phyloP scores from a whole-genome alignment of 352 stramenopile genomes.

The Pythium coloratum region DNA sequence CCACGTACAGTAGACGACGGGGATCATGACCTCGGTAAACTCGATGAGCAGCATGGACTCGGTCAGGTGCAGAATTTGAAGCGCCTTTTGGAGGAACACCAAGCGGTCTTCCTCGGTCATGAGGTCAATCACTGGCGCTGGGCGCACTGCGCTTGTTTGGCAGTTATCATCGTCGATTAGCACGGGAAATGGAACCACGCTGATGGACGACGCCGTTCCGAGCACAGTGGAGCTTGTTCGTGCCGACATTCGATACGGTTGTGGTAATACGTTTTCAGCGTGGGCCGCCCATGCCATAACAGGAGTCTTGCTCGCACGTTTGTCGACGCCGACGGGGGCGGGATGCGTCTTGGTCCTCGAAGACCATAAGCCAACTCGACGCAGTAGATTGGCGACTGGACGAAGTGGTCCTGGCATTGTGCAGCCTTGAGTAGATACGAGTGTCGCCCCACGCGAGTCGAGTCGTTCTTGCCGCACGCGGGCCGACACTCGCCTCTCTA shows the following conservation, averaged over 20 bases:
- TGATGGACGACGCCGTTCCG: not conserved
- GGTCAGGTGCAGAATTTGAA: conserved; percentile 13
- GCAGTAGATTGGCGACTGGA: no score
- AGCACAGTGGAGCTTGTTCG: no score
- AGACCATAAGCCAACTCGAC: no score
- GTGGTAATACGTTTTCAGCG: no score
- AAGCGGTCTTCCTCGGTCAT: not conserved
- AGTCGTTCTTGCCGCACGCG: not conserved
- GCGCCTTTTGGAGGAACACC: not conserved
- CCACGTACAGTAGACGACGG: conserved; percentile 12
- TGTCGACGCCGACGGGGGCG: no score
- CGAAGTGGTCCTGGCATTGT: no score
- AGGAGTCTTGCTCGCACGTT: no score
- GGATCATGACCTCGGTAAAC: conserved; percentile 25
- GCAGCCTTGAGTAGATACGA: no score
- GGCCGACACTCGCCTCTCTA: not conserved
- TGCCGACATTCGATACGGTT: no score
- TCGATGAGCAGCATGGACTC: conserved; percentile 24
- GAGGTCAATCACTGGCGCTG: not conserved
- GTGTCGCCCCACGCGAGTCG: not conserved
- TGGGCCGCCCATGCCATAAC: no score
- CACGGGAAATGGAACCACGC: not conserved
- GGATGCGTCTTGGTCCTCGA: no score
- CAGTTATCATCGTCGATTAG: no score
- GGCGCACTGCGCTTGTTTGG: not conserved